Evolutionary conservation across 441 rosid species (phyloP).

Genomic region (Pelargonium citronellum): DNA sequence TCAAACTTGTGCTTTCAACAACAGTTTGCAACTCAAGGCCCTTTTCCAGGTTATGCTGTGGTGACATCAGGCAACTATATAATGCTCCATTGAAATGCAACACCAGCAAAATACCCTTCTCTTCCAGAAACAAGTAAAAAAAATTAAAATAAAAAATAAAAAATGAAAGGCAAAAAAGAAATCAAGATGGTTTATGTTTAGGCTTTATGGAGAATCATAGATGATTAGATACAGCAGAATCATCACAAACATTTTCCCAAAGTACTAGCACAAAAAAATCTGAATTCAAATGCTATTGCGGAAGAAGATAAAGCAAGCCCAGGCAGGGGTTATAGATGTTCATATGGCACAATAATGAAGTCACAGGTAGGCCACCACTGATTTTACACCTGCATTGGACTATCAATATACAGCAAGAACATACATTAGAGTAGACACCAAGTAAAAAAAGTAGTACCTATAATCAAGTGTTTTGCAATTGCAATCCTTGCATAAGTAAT

Average conservation of each 20-base stretch:
- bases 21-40: not conserved
- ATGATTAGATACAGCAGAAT: not conserved
- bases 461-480: constrained; percentile 84
- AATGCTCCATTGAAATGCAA: not conserved
- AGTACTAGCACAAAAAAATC: too few relatives aligned
- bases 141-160: not conserved
- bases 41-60: not conserved
- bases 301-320: not conserved
- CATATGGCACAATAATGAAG: not conserved
- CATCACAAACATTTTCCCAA: not conserved
- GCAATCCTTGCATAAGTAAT: constrained; percentile 90
- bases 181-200: not conserved
- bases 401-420: not conserved
- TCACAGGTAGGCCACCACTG: not conserved
- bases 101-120: not conserved
- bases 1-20: not conserved
- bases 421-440: not conserved
- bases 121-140: not conserved
- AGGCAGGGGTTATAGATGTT: not conserved
- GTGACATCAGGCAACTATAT: not conserved
- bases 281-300: too few relatives aligned
- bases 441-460: constrained; percentile 31
- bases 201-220: not conserved
- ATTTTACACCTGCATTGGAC: constrained; percentile 1
- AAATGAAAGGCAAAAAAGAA: not conserved